A percentile compares a stretch with the other conserved stretches of the same genome.
Conservation (phyloP, 495 filamentous ascomycete species). For the Trichoderma asperelloides region DNA sequence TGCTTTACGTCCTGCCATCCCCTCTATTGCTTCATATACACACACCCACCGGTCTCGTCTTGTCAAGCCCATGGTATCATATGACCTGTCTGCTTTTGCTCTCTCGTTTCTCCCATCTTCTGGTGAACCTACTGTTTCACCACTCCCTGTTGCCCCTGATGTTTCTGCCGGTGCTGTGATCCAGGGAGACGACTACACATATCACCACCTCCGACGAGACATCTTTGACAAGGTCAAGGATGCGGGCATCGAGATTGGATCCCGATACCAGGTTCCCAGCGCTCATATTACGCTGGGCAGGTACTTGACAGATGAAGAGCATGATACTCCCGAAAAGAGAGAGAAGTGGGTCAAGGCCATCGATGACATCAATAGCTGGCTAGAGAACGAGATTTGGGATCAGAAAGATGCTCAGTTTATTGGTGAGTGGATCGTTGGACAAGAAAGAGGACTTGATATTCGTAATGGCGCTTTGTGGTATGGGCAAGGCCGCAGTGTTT, state of each 20-base stretch:
- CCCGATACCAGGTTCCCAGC: slow-evolving; percentile 77
- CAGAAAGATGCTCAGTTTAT: slow-evolving; percentile 25
- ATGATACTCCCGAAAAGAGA: slow-evolving; percentile 40
- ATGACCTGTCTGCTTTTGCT: slow-evolving; percentile 75
- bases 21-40: slow-evolving; percentile 52
- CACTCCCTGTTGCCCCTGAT: slow-evolving; percentile 22
- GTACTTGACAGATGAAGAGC: slow-evolving; percentile 53
- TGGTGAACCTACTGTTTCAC: slow-evolving; percentile 40
- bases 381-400: slow-evolving; percentile 60
- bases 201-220: slow-evolving; percentile 83
- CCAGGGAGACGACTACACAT: slow-evolving; percentile 58
- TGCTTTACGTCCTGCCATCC: slow-evolving; percentile 37
- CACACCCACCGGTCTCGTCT: slow-evolving; percentile 57
- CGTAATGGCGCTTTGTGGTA: slow-evolving; percentile 72
- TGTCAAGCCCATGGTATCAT: slow-evolving; percentile 73
- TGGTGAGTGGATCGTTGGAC: slow-evolving; percentile 64
- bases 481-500: slow-evolving; percentile 60
- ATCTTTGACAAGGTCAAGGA: slow-evolving; percentile 50
- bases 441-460: slow-evolving; percentile 65
- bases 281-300: slow-evolving; percentile 82
- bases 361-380: slow-evolving; percentile 65
- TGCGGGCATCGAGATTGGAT: slow-evolving; percentile 52
- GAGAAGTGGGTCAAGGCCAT: slow-evolving; percentile 53
- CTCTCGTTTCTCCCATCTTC: slow-evolving; percentile 75
- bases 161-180: slow-evolving; percentile 13